A percentile compares a stretch with the other conserved stretches of the same genome.
phyloP scores from a whole-genome alignment of 2,329 filamentous ascomycete species.

The Nakataea oryzae region DNA sequence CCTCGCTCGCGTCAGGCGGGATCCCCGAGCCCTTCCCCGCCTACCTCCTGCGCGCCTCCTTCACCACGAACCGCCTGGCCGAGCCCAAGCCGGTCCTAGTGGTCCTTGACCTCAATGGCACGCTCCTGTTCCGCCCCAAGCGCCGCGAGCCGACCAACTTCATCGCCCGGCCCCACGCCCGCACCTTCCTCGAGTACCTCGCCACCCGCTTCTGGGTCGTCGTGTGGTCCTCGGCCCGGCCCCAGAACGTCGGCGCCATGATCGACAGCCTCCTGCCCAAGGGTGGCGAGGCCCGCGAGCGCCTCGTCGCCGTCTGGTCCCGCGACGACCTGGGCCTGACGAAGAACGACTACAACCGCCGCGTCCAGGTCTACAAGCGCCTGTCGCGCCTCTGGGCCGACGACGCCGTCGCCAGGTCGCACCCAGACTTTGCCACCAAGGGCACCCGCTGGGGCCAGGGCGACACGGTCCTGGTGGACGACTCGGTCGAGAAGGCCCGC shows the following conservation, averaged over 20 bases:
- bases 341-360: constrained; percentile 49
- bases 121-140: constrained; percentile 63
- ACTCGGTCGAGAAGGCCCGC: constrained; percentile 68
- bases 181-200: constrained; percentile 62
- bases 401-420: constrained; percentile 26
- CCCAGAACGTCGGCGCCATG: constrained; percentile 61
- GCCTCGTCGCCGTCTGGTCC: constrained; percentile 64
- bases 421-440: constrained; percentile 28
- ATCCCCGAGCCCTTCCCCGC: constrained; percentile 47
- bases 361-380: constrained; percentile 85
- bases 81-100: constrained; percentile 59
- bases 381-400: constrained; percentile 62
- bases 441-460: constrained; percentile 57
- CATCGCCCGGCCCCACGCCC: constrained; percentile 55
- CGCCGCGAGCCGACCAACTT: constrained; percentile 40
- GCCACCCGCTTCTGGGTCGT: constrained; percentile 68
- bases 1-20: constrained; percentile 37
- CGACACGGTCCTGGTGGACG: constrained; percentile 87
- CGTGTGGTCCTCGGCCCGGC: constrained; percentile 82
- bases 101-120: constrained; percentile 89
- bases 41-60: constrained; percentile 49
- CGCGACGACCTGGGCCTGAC: constrained; percentile 67
- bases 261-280: constrained; percentile 50
- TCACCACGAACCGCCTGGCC: constrained; percentile 27
- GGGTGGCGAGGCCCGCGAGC: constrained; percentile 3